These are phyloP conservation scores for Puya raimondii DNA, from an alignment of 176 grass and related monocot genomes.

Conservation along the genomic window DNA sequence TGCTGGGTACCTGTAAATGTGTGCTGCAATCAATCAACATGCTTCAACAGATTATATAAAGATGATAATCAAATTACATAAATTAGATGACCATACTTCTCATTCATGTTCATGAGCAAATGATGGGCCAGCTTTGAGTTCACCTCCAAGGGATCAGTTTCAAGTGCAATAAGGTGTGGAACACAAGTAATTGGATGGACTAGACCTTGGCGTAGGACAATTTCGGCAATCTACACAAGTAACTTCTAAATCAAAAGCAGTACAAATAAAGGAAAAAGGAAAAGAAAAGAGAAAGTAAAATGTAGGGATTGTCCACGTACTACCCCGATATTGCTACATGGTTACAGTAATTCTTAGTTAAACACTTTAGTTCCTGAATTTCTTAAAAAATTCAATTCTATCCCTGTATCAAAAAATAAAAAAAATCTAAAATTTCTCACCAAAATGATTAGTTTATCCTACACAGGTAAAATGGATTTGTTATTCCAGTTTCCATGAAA, in stretches of 20 bases:
- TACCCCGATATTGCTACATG: no score
- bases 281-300: not conserved
- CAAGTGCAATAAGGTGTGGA: slow-evolving; percentile 89
- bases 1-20: slow-evolving; percentile 71
- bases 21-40: slow-evolving; percentile 15
- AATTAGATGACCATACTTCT: slow-evolving; percentile 54
- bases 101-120: slow-evolving; percentile 97
- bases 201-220: slow-evolving; percentile 92
- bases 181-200: slow-evolving; percentile 97
- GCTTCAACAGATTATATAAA: not conserved
- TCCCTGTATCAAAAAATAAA: no score
- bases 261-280: slow-evolving; percentile 11
- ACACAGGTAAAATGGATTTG: no score
- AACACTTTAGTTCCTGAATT: no score
- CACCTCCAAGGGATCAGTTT: slow-evolving; percentile 77
- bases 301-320: no score
- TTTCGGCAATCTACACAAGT: slow-evolving; percentile 79
- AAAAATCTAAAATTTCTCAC: no score
- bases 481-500: no score
- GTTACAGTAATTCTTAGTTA: no score
- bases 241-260: slow-evolving; percentile 6
- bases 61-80: not conserved
- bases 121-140: slow-evolving; percentile 93
- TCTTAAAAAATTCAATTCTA: no score
- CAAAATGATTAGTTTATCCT: no score